phyloP scores from a whole-genome alignment of 1,284 basidiomycete genomes.

The Pseudozyma flocculosa region DNA sequence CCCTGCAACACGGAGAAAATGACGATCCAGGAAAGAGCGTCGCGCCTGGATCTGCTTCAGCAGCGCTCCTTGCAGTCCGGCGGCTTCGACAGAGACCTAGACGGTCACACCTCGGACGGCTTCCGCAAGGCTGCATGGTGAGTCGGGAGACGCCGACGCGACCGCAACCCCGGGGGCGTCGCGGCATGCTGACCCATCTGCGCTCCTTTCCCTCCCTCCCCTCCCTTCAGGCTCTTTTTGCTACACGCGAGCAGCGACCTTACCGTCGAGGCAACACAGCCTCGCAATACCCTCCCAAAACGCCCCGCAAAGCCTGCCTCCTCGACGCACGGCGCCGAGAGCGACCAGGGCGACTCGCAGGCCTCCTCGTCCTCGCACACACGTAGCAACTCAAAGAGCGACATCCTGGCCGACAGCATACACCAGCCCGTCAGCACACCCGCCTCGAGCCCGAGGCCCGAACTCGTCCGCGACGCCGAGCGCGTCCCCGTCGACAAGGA shows the following conservation, averaged over 20 bases:
- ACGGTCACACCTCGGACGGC: not conserved
- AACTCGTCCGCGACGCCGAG: not conserved
- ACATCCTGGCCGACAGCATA: too few species aligned
- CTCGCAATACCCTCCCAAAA: not conserved
- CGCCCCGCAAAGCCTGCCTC: not conserved
- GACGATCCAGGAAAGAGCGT: too few species aligned
- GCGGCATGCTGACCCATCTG: not conserved
- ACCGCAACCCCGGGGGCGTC: not conserved
- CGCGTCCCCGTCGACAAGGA: constrained; percentile 23
- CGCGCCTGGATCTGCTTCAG: not conserved
- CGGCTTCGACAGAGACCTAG: not conserved
- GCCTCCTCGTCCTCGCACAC: not conserved
- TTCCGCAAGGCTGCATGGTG: constrained; percentile 4
- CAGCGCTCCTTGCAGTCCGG: not conserved
- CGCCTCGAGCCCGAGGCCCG: not conserved
- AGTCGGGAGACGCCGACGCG: not conserved
- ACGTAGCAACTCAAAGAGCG: not conserved
- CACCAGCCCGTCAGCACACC: too few species aligned
- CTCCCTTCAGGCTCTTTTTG: constrained; percentile 3
- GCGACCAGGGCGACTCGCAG: too few species aligned
- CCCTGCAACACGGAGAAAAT: too few species aligned
- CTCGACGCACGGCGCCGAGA: too few species aligned
- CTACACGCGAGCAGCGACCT: not conserved
- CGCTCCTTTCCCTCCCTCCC: too few species aligned
- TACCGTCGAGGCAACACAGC: not conserved